Base-by-base conservation (phyloP, 768 basidiomycete species). In the Suillus alpinus region DNA sequence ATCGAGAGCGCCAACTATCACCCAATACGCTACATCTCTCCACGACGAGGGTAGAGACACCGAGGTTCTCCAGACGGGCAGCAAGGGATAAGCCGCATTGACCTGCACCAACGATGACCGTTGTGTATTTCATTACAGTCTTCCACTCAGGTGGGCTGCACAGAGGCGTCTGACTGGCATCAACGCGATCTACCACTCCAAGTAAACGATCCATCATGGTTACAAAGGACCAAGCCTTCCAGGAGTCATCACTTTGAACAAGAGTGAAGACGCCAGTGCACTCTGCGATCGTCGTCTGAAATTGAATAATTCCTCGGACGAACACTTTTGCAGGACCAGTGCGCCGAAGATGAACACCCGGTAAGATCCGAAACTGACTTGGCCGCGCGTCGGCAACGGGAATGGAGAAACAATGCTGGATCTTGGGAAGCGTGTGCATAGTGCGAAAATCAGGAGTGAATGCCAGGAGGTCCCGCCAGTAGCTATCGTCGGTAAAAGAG, bases 1-100 rank as follows among this genome's bases (percentile, higher is more conserved):
- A 90, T 43, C 90, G 77, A 39, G 80, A 76, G 59, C 87, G 75
- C 88, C 87, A 89, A 55, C 81, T 82, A 67, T 89, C 83, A 0
- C 88, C 88, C 23, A 89, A 79, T 20, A 82, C 73, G 13, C 69
- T 62, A 56, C 86, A 80, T 70, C 80, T 84, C 69, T 94, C 91
- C 49, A 92, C 75, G 16, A 91, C 72, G 10, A 89, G 73, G 9
- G 76, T 72, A 13, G 74, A 66, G 14, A 86, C 69, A 39, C 76
- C 83, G 9, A 86, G 73, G 4, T 73, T 73, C 67, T 84, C 83
- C 59, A 68, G 62, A 55, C 66, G 62, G 6, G 63, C 65, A 6
- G 67, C 62, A 10, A 69, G 59, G 29, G 60, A 59, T 53, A 69
- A 31, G 18, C 68, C 67, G 8, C 61, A 64, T 40, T 69, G 68